Conservation (phyloP, 73 alveolate genomes). For the Paramecium caudatum region DNA sequence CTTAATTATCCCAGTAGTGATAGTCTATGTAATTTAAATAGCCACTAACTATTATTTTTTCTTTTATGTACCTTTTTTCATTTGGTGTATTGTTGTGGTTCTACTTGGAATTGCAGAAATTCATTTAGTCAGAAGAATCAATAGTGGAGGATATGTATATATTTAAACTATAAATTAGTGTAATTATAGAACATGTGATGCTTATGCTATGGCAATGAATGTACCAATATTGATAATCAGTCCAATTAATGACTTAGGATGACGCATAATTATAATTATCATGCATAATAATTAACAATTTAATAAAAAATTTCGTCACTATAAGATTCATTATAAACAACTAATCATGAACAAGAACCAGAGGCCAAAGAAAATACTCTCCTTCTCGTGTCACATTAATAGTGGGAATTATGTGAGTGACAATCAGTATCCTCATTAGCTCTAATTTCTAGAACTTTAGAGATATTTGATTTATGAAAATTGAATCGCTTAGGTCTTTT, state of each 20-base stretch:
- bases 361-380: not conserved
- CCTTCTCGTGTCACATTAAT: not conserved
- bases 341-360: not conserved
- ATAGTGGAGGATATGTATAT: not conserved
- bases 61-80: not conserved
- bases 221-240: not conserved
- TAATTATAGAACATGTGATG: not conserved
- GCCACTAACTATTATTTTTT: no score
- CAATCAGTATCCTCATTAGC: slow-evolving; percentile 31
- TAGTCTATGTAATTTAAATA: no score
- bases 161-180: no score
- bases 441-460: not conserved
- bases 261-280: not conserved
- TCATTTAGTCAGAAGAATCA: not conserved
- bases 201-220: not conserved
- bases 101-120: not conserved
- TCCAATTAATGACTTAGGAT: not conserved
- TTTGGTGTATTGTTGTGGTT: not conserved
- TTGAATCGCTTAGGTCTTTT: not conserved
- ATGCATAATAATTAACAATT: not conserved
- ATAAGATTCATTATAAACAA: not conserved
- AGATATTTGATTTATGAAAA: not conserved
- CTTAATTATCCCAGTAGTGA: no score
- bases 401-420: not conserved
- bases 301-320: not conserved